These are phyloP conservation scores for Tephrocybe sp. DNA, from an alignment of 768 basidiomycete genomes.

Conservation along the genomic window DNA sequence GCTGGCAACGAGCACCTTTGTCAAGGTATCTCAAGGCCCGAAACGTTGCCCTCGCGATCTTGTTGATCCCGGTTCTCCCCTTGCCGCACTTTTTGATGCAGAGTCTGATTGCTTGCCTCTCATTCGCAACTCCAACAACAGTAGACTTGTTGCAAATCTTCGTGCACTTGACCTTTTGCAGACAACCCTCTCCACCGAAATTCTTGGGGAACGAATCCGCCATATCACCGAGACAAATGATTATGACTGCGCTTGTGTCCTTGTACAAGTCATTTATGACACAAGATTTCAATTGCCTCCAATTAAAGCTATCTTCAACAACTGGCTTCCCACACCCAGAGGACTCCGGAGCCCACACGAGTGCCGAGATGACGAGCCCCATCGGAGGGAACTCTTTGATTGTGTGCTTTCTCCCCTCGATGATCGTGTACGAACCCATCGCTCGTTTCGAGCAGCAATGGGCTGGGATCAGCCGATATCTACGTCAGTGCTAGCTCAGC, in stretches of 20 bases:
- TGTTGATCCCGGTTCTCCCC: slow-evolving; percentile 30
- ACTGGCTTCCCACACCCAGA: slow-evolving; percentile 39
- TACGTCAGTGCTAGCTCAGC: slow-evolving; percentile 28
- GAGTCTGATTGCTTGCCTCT: slow-evolving; percentile 16
- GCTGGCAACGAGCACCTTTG: slow-evolving; percentile 27
- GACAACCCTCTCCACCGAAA: slow-evolving; percentile 25
- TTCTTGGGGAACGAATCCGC: slow-evolving; percentile 35
- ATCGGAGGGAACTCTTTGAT: slow-evolving; percentile 34
- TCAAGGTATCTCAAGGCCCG: slow-evolving; percentile 21
- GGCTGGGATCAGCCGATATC: slow-evolving; percentile 40
- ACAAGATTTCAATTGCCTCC: slow-evolving; percentile 11
- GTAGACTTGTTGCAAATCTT: slow-evolving; percentile 18
- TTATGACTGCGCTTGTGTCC: slow-evolving; percentile 16
- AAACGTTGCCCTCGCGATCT: slow-evolving; percentile 22
- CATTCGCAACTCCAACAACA: not conserved
- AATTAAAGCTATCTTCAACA: slow-evolving; percentile 7
- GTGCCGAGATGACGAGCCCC: slow-evolving; percentile 32
- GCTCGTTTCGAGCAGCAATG: slow-evolving; percentile 29
- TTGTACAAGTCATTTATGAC: slow-evolving; percentile 23
- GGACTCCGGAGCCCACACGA: slow-evolving; percentile 29
- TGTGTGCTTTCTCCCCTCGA: slow-evolving; percentile 35
- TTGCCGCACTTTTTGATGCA: slow-evolving; percentile 27
- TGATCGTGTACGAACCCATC: slow-evolving; percentile 20
- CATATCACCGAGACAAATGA: slow-evolving; percentile 21
- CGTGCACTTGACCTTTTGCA: slow-evolving; percentile 28